Evolutionary conservation across 2,329 filamentous ascomycete genomes (phyloP).

Genomic region (Talaromyces sp.): DNA sequence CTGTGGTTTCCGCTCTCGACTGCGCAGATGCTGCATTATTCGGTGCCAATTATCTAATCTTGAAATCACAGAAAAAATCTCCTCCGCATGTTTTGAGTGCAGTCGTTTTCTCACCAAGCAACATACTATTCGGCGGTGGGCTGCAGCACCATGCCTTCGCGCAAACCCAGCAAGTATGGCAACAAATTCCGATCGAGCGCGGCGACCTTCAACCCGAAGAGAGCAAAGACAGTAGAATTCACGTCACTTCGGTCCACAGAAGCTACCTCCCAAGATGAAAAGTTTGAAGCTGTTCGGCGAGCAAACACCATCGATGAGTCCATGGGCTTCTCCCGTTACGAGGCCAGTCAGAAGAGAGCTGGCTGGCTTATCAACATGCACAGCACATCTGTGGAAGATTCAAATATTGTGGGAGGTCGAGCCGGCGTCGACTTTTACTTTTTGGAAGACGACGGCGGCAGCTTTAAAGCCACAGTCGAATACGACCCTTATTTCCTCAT

Average conservation of each 20-base stretch:
- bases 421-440: slow-evolving; percentile 97
- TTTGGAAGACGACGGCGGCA: slow-evolving; percentile 79
- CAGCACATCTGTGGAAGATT: slow-evolving; percentile 78
- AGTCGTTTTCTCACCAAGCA: background rate
- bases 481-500: slow-evolving; percentile 97
- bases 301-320: slow-evolving; percentile 88
- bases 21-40: background rate
- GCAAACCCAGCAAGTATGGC: slow-evolving; percentile 62
- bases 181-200: slow-evolving; percentile 45
- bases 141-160: slow-evolving; percentile 41
- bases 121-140: slow-evolving; percentile 9
- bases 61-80: background rate
- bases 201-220: slow-evolving; percentile 46
- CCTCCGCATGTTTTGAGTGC: background rate
- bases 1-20: background rate
- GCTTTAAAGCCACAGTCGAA: slow-evolving; percentile 93
- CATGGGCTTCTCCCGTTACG: slow-evolving; percentile 91
- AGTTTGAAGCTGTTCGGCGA: slow-evolving; percentile 76
- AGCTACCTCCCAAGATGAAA: slow-evolving; percentile 87
- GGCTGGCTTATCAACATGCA: slow-evolving; percentile 97
- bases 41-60: background rate
- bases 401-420: slow-evolving; percentile 75
- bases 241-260: slow-evolving; percentile 70
- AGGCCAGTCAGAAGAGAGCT: slow-evolving; percentile 75
- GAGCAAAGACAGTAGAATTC: slow-evolving; percentile 73